Conservation (phyloP, 2,329 filamentous ascomycete genomes). For the Ophiostoma piceae region DNA sequence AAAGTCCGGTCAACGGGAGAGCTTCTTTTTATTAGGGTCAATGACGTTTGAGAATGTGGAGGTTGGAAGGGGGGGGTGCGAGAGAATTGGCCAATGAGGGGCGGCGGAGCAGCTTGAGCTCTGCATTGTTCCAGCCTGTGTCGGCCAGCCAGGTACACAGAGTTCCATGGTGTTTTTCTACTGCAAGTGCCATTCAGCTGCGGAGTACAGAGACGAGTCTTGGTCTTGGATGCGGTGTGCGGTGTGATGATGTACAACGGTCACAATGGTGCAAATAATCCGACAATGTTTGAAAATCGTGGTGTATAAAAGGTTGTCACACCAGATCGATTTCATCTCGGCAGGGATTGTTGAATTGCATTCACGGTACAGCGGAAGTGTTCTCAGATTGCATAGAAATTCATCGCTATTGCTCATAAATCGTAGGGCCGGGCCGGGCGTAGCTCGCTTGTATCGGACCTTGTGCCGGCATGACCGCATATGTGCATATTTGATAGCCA, state of each 20-base stretch:
- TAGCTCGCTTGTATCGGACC: not conserved
- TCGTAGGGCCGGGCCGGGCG: not conserved
- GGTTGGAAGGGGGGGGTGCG: not conserved
- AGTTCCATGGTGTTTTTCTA: not conserved
- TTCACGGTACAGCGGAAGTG: not conserved
- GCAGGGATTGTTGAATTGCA: not conserved
- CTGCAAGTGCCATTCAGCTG: not conserved
- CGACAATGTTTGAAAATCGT: not conserved
- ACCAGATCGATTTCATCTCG: not conserved
- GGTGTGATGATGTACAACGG: not conserved
- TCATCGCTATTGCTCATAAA: conserved; percentile 4
- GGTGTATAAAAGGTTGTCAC: not conserved
- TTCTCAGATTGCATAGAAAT: not conserved
- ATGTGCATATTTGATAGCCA: not conserved
- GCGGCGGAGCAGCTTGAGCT: not conserved
- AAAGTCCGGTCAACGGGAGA: not conserved
- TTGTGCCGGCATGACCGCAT: not conserved
- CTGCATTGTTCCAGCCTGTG: not conserved
- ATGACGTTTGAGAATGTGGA: conserved; percentile 13
- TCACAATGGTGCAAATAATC: not conserved
- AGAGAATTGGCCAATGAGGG: conserved; percentile 16
- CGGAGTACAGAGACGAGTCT: not conserved
- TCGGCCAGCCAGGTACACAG: not conserved
- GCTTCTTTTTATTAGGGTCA: conserved; percentile 5
- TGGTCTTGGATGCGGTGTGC: not conserved